Evolutionary conservation across 2,329 filamentous ascomycete genomes (phyloP), one percentile per base, ranked within the genome.

Genomic region (Colletotrichum somersetense): DNA sequence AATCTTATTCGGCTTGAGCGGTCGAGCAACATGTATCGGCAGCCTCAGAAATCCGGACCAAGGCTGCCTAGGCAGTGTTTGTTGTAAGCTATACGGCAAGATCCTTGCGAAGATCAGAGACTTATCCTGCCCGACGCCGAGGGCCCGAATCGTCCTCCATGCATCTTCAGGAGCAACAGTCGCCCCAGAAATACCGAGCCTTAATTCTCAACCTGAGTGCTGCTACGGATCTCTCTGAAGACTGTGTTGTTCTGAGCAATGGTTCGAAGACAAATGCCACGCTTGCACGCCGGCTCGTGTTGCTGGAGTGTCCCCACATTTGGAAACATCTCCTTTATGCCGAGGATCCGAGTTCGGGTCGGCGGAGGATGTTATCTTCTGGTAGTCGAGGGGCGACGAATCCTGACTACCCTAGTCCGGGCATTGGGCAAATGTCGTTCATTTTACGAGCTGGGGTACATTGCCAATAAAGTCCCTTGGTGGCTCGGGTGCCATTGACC

Each of bases 91-190:
- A 48, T 30, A 48, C 48, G 26, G 56, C 68, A 23, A 44, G 42
- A 67, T 55, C 64, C 68, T 67, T 62, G 52, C 52, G 63, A 62
- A 71, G 64, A 71, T 63, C 64, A 57, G 26, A 67, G 38, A 56
- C 44, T 52, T 71, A 44, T 62, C 12, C 46, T 57, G 48, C 40
- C 55, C 46, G 26, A 70, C 62, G 53, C 53, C 20, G 55, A 53
- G 38, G 67, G 23, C 62, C 35, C 62, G 40, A 62, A 38, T 14
- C 50, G 46, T 38, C 67, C 48, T 58, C 23, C 18, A 63, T 11
- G 46, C 7, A 62, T 14, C n/a, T 30, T 26, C n/a, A 40, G 26
- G 40, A 52, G 12, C 40, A 38, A n/a, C 52, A 16, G 30, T 52
- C 33, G 61, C 35, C 50, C 18, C 20, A 58, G 26, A 33, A 46